Evolutionary conservation across 805 yeast genomes (phyloP).

Genomic region (Monosporozyma aquatica): DNA sequence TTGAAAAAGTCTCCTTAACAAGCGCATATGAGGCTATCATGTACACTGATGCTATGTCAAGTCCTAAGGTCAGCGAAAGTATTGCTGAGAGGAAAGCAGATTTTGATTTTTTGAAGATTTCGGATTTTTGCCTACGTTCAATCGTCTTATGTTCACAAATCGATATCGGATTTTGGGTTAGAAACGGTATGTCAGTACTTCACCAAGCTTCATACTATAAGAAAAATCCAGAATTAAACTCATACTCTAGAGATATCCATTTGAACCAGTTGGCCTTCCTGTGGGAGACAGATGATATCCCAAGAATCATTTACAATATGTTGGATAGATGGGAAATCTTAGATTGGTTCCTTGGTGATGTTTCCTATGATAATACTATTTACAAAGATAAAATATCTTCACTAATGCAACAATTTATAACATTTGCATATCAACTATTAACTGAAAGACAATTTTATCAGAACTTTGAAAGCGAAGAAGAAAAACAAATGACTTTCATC

Average conservation of each 20-base stretch:
- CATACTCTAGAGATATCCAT: conserved; percentile 68
- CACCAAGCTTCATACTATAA: conserved; percentile 43
- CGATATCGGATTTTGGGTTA: conserved; percentile 58
- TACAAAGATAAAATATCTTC: conserved; percentile 41
- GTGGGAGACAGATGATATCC: conserved; percentile 40
- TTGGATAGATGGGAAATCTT: conserved; percentile 54
- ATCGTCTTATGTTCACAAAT: conserved; percentile 55
- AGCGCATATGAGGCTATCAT: conserved; percentile 17
- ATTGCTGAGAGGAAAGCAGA: conserved; percentile 1
- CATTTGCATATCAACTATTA: conserved; percentile 57
- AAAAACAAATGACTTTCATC: conserved; percentile 27
- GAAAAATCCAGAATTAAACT: conserved; percentile 39
- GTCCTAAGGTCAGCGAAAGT: conserved; percentile 1
- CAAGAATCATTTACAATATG: conserved; percentile 46
- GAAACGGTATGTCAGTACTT: conserved; percentile 54
- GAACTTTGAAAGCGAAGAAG: conserved; percentile 30
- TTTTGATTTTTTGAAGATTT: conserved; percentile 36
- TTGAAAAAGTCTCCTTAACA: conserved; percentile 23
- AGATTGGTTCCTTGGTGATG: conserved; percentile 38
- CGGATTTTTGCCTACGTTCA: conserved; percentile 52
- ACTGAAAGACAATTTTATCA: conserved; percentile 60
- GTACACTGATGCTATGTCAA: conserved; percentile 8
- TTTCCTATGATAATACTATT: conserved; percentile 34
- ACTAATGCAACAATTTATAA: conserved; percentile 72
- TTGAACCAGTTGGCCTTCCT: conserved; percentile 55